Conservation (phyloP, 2,329 filamentous ascomycete species). For the Dichotomopilus funicola region DNA sequence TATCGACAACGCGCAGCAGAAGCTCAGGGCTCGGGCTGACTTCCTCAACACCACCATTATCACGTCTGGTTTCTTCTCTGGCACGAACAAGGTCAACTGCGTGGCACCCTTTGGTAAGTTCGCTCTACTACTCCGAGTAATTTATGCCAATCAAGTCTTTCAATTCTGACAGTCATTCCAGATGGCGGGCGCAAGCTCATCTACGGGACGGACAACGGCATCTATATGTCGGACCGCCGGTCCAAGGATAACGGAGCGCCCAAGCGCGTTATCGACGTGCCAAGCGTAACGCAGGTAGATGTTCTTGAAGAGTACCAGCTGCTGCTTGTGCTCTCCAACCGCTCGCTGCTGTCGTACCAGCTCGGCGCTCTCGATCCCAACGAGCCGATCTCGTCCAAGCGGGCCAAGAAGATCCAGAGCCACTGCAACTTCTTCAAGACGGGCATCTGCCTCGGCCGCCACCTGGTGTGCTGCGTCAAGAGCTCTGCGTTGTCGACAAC, state of each 20-base stretch:
- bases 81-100: conserved; percentile 82
- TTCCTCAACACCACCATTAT: conserved; percentile 74
- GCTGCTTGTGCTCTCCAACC: conserved; percentile 85
- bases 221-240: conserved; percentile 87
- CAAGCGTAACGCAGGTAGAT: conserved; percentile 88
- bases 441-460: conserved; percentile 87
- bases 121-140: background rate
- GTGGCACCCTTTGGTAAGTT: conserved; percentile 79
- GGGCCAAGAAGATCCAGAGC: conserved; percentile 91
- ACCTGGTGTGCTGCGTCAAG: conserved; percentile 94
- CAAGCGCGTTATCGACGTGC: conserved; percentile 75
- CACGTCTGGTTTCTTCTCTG: conserved; percentile 53
- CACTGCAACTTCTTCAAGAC: conserved; percentile 99
- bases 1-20: conserved; percentile 85
- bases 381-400: conserved; percentile 72
- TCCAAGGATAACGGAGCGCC: conserved; percentile 72
- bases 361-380: conserved; percentile 79
- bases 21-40: conserved; percentile 76
- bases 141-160: conserved; percentile 14
- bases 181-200: conserved; percentile 93
- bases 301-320: conserved; percentile 93
- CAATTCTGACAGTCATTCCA: conserved; percentile 31
- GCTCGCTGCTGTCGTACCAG: conserved; percentile 84
- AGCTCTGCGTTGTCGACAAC: conserved; percentile 88
- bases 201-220: conserved; percentile 88